Conservation (phyloP, 305 asterid species). For the Lippia alba region DNA sequence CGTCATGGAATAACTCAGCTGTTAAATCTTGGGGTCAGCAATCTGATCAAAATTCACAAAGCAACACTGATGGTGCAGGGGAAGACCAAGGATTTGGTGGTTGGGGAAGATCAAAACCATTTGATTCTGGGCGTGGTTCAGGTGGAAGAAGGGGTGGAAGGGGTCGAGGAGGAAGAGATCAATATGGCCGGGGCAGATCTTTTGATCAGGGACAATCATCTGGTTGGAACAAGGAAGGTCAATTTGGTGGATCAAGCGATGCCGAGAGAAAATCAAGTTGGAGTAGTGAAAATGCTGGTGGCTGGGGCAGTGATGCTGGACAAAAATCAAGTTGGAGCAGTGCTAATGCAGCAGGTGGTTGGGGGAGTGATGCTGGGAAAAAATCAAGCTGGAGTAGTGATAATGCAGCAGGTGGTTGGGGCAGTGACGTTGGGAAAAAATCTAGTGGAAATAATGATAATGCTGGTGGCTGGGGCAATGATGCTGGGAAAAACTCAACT, state of each 20-base stretch:
- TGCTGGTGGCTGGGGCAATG: slow-evolving; percentile 39
- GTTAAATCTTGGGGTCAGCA: slow-evolving; percentile 41
- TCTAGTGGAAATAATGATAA: slow-evolving; percentile 45
- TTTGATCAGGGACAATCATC: slow-evolving; percentile 48
- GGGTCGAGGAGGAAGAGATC: slow-evolving; percentile 45
- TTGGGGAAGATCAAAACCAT: slow-evolving; percentile 20
- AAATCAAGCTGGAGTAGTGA: slow-evolving; percentile 37
- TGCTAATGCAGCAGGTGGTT: no score
- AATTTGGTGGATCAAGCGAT: no score
- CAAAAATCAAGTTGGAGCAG: no score
- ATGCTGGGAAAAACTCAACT: slow-evolving; percentile 46
- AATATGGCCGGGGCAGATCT: slow-evolving; percentile 58
- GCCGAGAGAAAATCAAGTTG: no score
- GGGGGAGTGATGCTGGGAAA: no score
- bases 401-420: slow-evolving; percentile 50
- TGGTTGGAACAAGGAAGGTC: no score
- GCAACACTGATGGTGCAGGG: no score
- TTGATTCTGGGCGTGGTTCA: slow-evolving; percentile 59
- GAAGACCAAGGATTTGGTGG: no score
- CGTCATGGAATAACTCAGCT: slow-evolving; percentile 36
- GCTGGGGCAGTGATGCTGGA: no score
- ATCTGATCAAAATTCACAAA: slow-evolving; percentile 25
- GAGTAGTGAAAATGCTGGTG: no score
- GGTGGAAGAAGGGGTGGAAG: slow-evolving; percentile 63
- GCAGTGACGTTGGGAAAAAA: slow-evolving; percentile 39